Conservation (phyloP, 306 rosid genomes). For the Mimosa pudica region DNA sequence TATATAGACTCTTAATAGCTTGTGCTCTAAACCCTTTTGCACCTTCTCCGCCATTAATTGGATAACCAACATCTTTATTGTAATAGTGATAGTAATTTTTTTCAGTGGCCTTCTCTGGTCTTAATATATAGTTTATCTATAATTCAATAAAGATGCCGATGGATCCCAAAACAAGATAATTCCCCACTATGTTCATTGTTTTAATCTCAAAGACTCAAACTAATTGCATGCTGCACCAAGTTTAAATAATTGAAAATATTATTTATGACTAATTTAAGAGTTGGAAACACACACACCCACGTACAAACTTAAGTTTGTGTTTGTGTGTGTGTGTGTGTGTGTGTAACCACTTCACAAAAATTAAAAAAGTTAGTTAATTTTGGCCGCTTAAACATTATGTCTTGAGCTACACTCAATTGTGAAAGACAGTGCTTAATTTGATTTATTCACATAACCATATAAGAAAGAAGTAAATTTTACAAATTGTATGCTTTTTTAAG, state of each 20-base stretch:
- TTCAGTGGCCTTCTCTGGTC: background rate
- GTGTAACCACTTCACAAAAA: background rate
- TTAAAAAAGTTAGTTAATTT: background rate
- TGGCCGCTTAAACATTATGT: too few species aligned
- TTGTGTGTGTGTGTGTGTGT: too few species aligned
- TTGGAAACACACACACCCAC: background rate
- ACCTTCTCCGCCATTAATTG: slow-evolving; percentile 22
- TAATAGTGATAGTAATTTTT: background rate
- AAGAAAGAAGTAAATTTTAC: background rate
- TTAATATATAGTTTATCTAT: background rate
- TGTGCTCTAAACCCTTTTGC: background rate
- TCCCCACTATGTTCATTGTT: background rate
- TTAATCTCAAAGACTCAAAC: background rate
- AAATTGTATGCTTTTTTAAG: background rate
- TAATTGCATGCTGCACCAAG: background rate
- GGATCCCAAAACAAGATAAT: background rate
- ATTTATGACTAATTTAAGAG: background rate
- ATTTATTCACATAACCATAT: too few species aligned
- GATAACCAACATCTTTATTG: background rate
- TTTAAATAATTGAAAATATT: background rate
- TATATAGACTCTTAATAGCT: background rate
- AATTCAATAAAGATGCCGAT: background rate
- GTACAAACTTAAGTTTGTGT: background rate
- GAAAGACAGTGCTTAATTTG: too few species aligned
- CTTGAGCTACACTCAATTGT: too few species aligned